Base-by-base conservation (phyloP, 2,329 filamentous ascomycete genomes). In the Aspergillus amoenus region DNA sequence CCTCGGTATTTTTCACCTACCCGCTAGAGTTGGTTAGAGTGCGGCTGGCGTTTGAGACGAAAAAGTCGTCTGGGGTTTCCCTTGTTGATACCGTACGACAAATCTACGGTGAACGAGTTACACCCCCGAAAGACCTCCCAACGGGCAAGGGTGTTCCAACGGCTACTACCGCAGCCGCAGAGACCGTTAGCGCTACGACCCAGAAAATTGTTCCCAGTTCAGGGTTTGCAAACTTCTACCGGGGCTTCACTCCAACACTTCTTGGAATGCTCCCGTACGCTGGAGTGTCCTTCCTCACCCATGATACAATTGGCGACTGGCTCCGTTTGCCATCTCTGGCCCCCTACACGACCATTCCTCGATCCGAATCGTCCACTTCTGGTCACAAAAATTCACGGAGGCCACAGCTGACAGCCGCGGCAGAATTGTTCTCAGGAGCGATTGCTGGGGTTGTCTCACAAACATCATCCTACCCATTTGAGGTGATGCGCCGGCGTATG, bases 211-310 rank as follows among this genome's bases (percentile, higher is more conserved):
- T 83, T 0, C 88, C 90, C 0, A 81, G 80, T 24, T 82, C 82
- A 11, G 93, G 93, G 4, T 72, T 97, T 1, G 76, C 85, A 55
- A 99, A 99, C 74, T 99, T 99, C 73, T 99, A 97, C 76, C 87
- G 94, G 48, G 94, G 94, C 49, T 99, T 99, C 73, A 85, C 87
- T 0, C 90, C 93, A 0, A 97, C 94, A 0, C 76, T 99, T 5
- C 81, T 95, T 59, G 94, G 94, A 66, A 99, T 99, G 93, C 79
- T 99, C 1, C 94, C 94, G 0, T 99, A 99, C 70, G 94, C 94
- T 1, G 94, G 94, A 66, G 88, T 95, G 69, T 96, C 92, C 1
- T 99, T 99, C 77, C 83, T 99, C 41, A 96, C 91, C 0, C 94
- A 99, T 77, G 94, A 99, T 73, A 91, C 90, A 4, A 85, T 89